These are phyloP conservation scores for Phytophthora hybrid DNA, from an alignment of 352 stramenopile genomes.

Conservation along the genomic window DNA sequence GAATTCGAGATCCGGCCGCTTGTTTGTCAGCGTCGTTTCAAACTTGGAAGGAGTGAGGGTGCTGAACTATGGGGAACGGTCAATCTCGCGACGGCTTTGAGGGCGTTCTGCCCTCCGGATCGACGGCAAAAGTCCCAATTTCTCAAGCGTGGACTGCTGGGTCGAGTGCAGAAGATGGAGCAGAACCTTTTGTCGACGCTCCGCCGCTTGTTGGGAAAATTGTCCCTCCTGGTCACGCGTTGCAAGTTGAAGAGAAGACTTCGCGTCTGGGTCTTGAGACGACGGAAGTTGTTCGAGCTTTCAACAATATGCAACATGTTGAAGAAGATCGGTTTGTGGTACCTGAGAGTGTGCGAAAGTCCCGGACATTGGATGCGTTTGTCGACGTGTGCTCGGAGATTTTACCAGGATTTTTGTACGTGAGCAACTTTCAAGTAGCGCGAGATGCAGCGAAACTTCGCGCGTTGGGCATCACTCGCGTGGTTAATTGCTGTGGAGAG, in stretches of 20 bases:
- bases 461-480: slow-evolving; percentile 57
- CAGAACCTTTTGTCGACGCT: slow-evolving; percentile 3
- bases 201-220: slow-evolving; percentile 22
- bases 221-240: slow-evolving; percentile 28
- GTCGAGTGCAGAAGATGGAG: background rate
- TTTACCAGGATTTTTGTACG: slow-evolving; percentile 57
- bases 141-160: slow-evolving; percentile 26
- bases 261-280: slow-evolving; percentile 12
- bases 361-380: slow-evolving; percentile 46
- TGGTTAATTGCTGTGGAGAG: slow-evolving; percentile 69
- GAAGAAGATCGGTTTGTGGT: slow-evolving; percentile 43
- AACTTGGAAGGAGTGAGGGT: background rate
- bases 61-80: slow-evolving; percentile 41
- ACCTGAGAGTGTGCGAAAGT: slow-evolving; percentile 74
- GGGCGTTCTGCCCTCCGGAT: slow-evolving; percentile 39
- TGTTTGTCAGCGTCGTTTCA: slow-evolving; percentile 27
- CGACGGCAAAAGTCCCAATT: slow-evolving; percentile 22
- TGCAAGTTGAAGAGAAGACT: slow-evolving; percentile 27
- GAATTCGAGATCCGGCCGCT: slow-evolving; percentile 5
- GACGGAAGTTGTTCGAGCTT: slow-evolving; percentile 15
- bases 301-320: slow-evolving; percentile 8
- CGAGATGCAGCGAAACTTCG: slow-evolving; percentile 34
- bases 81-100: slow-evolving; percentile 42
- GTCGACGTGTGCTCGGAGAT: slow-evolving; percentile 70
- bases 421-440: slow-evolving; percentile 64